Base-by-base conservation (phyloP, 2,329 filamentous ascomycete species). In the Penicillium sp. region DNA sequence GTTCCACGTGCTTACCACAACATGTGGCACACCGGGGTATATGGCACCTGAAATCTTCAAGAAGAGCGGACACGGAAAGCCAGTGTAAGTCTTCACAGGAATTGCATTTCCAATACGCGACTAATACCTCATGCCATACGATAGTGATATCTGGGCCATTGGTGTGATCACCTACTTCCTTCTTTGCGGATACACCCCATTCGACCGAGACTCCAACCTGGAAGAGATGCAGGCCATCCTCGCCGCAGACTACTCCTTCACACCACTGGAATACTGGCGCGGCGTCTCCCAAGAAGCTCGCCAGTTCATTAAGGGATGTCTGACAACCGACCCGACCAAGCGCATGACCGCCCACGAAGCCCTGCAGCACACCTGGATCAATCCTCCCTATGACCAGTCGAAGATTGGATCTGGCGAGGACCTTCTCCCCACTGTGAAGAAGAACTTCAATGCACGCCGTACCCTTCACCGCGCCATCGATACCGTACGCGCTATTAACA, bases 31-130 rank as follows among this genome's bases (percentile, higher is more conserved):
- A 1, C 94, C 94, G 3, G 94, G 94, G 45, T 99, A 99, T 75
- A 99, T 99, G 94, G 94, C 94, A 2, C 94, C 94, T 21, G 94
- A 99, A 73, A 99, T 99, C 66, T 99, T 99, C 78, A 96, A 96
- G 74, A 99, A 99, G 80, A 92, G 88, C 7, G 94, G 94, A 24
- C 94, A 99, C 71, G 94, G 94, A 58, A 99, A 97, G 75, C 92
- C 94, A 63, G 94, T 99, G 83, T 85, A 79, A 61, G 77, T 53
- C 9, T 39, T 39, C 5, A 39, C 10, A 21, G 3, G 9, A 12
- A 12, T 1, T 5, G 34, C 7, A 4, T 6, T 39, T 6, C 5
- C 16, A 12, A 16, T 21, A 39, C 36, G 3, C 18, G 16, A 12
- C 36, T 39, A 39, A 39, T 39, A 21, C 36, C 12, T 21, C 9